These are phyloP conservation scores for Pisolithus tinctorius DNA, from an alignment of 768 basidiomycete genomes.

Conservation along the genomic window DNA sequence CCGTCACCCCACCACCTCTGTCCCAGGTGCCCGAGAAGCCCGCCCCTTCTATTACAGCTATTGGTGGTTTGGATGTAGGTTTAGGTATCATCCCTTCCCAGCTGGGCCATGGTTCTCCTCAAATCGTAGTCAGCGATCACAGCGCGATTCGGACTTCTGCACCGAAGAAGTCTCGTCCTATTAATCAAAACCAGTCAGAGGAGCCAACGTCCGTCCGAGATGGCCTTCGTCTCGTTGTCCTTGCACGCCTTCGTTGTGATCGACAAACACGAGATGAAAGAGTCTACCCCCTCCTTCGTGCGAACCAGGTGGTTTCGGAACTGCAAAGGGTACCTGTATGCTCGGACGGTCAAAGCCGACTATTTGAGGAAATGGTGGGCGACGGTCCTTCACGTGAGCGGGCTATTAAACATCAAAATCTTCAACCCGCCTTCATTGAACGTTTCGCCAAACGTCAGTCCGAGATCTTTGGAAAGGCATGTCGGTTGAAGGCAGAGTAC, in stretches of 20 bases:
- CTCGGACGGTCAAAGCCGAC: conserved; percentile 32
- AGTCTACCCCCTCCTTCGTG: conserved; percentile 54
- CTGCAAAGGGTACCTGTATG: conserved; percentile 20
- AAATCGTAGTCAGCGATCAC: conserved; percentile 25
- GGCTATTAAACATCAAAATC: conserved; percentile 30
- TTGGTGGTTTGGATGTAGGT: conserved; percentile 4
- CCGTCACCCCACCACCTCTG: conserved; percentile 8
- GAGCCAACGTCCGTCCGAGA: conserved; percentile 42
- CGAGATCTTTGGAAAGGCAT: conserved; percentile 45
- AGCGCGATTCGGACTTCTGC: conserved; percentile 10
- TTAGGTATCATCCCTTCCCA: conserved; percentile 6
- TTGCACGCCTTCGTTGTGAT: conserved; percentile 54
- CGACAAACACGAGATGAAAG: conserved; percentile 56
- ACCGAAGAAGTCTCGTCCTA: background rate
- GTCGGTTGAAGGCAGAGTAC: conserved; percentile 60
- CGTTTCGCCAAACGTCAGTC: conserved; percentile 50
- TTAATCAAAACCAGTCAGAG: conserved; percentile 7
- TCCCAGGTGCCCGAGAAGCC: conserved; percentile 11
- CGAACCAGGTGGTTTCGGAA: conserved; percentile 46
- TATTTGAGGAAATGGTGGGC: conserved; percentile 43
- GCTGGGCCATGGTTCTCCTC: conserved; percentile 10
- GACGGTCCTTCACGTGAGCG: conserved; percentile 30
- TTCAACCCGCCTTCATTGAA: conserved; percentile 45
- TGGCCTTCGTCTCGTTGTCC: conserved; percentile 56
- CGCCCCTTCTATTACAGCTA: conserved; percentile 7